phyloP scores from a whole-genome alignment of 2,329 filamentous ascomycete genomes.

The Exophiala xenobiotica region DNA sequence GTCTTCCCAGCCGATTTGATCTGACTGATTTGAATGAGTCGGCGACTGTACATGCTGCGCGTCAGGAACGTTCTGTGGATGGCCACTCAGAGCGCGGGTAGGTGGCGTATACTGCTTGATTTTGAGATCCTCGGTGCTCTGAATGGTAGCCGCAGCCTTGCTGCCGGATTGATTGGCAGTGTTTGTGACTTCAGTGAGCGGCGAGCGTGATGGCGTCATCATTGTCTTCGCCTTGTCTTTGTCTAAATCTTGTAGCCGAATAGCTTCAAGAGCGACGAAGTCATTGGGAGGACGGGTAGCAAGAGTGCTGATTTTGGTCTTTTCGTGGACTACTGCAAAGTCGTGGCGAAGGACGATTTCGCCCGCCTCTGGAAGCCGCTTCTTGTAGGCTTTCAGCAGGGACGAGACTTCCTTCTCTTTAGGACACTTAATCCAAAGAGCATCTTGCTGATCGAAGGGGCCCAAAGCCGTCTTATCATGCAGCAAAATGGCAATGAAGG shows the following conservation, averaged over 20 bases:
- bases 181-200: slow-evolving; percentile 7
- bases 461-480: slow-evolving; percentile 7
- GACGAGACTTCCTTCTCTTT: slow-evolving; percentile 5
- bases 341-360: slow-evolving; percentile 14
- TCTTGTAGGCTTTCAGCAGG: slow-evolving; percentile 15
- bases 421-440: slow-evolving; percentile 19
- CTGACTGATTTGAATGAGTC: background rate
- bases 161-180: background rate
- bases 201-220: background rate
- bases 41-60: background rate
- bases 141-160: background rate
- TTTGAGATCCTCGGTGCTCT: background rate
- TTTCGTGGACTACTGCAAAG: slow-evolving; percentile 5
- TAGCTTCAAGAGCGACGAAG: slow-evolving; percentile 32
- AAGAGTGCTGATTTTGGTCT: slow-evolving; percentile 15
- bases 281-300: slow-evolving; percentile 28
- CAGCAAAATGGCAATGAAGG: slow-evolving; percentile 16
- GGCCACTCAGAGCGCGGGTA: background rate
- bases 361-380: slow-evolving; percentile 2
- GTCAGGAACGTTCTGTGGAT: background rate
- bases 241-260: slow-evolving; percentile 18
- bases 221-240: no score
- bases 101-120: background rate
- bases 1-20: slow-evolving; percentile 1
- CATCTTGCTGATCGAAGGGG: slow-evolving; percentile 3